Conservation (phyloP, 441 rosid genomes). For the Capsella rubella region DNA sequence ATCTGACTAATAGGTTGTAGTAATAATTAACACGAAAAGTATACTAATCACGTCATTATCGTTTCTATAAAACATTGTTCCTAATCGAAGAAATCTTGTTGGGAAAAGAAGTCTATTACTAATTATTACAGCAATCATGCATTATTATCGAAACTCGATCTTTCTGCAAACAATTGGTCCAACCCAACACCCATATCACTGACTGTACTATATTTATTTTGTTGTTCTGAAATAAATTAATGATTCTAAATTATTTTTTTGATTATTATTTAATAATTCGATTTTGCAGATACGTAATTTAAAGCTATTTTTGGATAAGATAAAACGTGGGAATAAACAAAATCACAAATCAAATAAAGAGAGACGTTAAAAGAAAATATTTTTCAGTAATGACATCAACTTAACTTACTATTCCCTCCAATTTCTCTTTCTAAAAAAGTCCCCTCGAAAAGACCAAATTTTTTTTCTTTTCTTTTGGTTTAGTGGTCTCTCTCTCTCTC, state of each 20-base stretch:
- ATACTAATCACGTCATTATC: background rate
- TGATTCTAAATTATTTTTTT: background rate
- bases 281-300: background rate
- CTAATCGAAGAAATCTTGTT: conserved; percentile 21
- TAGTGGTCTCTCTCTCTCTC: conserved; percentile 27
- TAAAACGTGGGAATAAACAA: conserved; percentile 42
- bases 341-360: conserved; percentile 18
- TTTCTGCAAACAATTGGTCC: conserved; percentile 37
- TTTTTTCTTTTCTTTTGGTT: background rate
- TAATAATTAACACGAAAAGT: background rate
- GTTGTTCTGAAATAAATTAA: conserved; percentile 14
- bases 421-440: conserved; percentile 18
- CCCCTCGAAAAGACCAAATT: conserved; percentile 38
- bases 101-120: conserved; percentile 32
- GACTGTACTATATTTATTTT: background rate
- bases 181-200: conserved; percentile 31
- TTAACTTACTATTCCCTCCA: conserved; percentile 38
- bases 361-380: background rate
- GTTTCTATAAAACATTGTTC: background rate
- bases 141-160: conserved; percentile 35
- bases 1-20: background rate
- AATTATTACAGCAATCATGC: conserved; percentile 36
- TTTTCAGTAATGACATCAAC: conserved; percentile 31
- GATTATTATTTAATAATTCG: background rate
- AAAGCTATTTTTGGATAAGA: conserved; percentile 22